Conservation (phyloP, 2,329 filamentous ascomycete species). For the Clarireedia monteithiana region DNA sequence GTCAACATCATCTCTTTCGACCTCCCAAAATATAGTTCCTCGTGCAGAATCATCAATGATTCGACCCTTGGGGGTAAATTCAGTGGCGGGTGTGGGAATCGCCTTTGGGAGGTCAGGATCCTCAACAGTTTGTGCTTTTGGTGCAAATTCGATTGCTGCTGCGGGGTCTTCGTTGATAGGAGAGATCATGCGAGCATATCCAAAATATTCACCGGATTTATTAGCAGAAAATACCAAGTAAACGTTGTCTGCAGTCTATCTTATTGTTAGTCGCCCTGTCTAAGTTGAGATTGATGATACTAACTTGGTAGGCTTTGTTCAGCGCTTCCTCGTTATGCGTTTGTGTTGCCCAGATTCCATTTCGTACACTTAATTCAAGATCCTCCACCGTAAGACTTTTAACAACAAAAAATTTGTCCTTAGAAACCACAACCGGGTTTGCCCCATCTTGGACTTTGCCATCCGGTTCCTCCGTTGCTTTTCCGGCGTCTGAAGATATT, state of each 20-base stretch:
- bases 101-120: constrained; percentile 67
- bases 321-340: constrained; percentile 82
- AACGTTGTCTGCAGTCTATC: constrained; percentile 69
- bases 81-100: constrained; percentile 70
- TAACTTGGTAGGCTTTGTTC: constrained; percentile 75
- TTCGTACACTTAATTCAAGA: constrained; percentile 78
- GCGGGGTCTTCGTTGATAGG: constrained; percentile 70
- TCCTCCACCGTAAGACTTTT: constrained; percentile 92
- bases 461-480: constrained; percentile 7
- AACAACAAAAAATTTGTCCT: constrained; percentile 81
- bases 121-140: constrained; percentile 50
- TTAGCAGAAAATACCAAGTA: constrained; percentile 94
- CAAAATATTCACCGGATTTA: constrained; percentile 95
- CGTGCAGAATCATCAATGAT: constrained; percentile 89
- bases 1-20: constrained; percentile 51
- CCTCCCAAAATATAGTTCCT: constrained; percentile 97
- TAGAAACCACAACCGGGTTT: constrained; percentile 20
- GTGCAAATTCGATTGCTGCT: constrained; percentile 61
- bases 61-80: constrained; percentile 69
- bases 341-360: constrained; percentile 89
- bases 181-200: constrained; percentile 86
- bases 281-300: constrained; percentile 20
- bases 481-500: constrained; percentile 29
- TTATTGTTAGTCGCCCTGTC: constrained; percentile 1
- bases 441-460: constrained; percentile 9